Evolutionary conservation across 2,329 filamentous ascomycete genomes (phyloP), one percentile per base, ranked within the genome.

Genomic region (Pestalotiopsis sp.): DNA sequence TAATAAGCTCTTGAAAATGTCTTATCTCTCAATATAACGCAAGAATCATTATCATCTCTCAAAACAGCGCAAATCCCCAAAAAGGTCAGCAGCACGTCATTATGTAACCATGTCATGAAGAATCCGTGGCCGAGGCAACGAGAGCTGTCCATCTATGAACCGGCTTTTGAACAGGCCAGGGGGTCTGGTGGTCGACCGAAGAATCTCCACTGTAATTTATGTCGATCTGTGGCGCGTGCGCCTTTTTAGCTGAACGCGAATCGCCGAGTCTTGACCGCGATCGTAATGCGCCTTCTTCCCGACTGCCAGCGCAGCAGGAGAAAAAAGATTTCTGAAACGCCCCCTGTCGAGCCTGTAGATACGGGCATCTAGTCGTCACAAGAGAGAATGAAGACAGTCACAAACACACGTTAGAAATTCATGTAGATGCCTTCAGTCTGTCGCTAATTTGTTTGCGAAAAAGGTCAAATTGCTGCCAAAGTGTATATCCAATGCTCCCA

Each of bases 401-500:
- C 41, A 49, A 17, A 5, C 41, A 49, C 41, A 14, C 4, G 4
- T 1, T 49, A 49, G 13, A 17, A 52, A 11, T 52, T 23, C 6
- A 52, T 36, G 7, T 7, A 23, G 6, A n/a, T 9, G 17, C 17
- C 20, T 17, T 52, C 14, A 12, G n/a, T 20, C 20, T 52, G 45
- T 52, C 45, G 45, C 45, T 20, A 23, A n/a, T 52, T 52, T n/a
- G 17, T 9, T 52, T 52, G 14, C 17, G 17, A 52, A n/a, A 57
- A 36, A 67, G 62, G 65, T 67, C 59, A 67, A 62, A 67, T 67
- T 67, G 49, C 65, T 67, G 58, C 55, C 36, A 63, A 63, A 14
- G 49, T n/a, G 65, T 62, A 67, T 38, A 57, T 63, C 65, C 65
- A 67, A 67, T 62, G 25, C 59, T 63, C 59, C 65, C 23, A 27